These are phyloP conservation scores for Gryganskiella cystojenkinii DNA, from an alignment of 192 early-diverging fungal species.

Conservation along the genomic window DNA sequence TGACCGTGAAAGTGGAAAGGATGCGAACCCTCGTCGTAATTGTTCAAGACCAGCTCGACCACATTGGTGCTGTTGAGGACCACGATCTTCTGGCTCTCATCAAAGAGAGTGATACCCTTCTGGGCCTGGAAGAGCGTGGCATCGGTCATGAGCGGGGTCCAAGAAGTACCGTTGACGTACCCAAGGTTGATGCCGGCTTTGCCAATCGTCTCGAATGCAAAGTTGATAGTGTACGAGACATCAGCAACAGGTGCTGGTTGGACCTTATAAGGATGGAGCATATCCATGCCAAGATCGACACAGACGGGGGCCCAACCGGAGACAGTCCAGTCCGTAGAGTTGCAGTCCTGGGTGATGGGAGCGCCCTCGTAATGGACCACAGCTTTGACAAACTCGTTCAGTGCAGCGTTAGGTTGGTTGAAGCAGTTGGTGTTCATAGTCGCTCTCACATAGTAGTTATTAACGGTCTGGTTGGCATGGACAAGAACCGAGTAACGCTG, in stretches of 20 bases:
- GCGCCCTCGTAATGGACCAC: conserved; percentile 55
- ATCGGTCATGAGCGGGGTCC: conserved; percentile 29
- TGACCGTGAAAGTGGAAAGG: conserved; percentile 59
- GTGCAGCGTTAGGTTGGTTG: conserved; percentile 17
- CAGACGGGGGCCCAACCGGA: conserved; percentile 21
- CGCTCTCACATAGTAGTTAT: conserved; percentile 56
- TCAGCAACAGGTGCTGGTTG: conserved; percentile 9
- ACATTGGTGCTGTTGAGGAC: conserved; percentile 8
- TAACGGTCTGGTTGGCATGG: conserved; percentile 54
- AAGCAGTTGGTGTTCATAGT: conserved; percentile 51
- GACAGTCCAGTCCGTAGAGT: conserved; percentile 27
- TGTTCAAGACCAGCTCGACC: conserved; percentile 40
- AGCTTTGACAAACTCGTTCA: conserved; percentile 39
- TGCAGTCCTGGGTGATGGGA: conserved; percentile 4
- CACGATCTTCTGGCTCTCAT: conserved; percentile 13
- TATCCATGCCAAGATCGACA: conserved; percentile 18
- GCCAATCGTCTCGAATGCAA: conserved; percentile 17
- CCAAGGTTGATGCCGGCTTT: conserved; percentile 12
- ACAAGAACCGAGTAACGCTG: conserved; percentile 60
- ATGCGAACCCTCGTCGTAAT: conserved; percentile 40
- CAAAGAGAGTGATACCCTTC: conserved; percentile 6
- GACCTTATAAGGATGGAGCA: conserved; percentile 28
- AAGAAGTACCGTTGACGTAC: conserved; percentile 37
- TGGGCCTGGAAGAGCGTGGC: conserved; percentile 32
- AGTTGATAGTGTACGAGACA: neutral